Evolutionary conservation across 2,329 filamentous ascomycete genomes (phyloP).

Genomic region (Ophiosphaerella korrae): DNA sequence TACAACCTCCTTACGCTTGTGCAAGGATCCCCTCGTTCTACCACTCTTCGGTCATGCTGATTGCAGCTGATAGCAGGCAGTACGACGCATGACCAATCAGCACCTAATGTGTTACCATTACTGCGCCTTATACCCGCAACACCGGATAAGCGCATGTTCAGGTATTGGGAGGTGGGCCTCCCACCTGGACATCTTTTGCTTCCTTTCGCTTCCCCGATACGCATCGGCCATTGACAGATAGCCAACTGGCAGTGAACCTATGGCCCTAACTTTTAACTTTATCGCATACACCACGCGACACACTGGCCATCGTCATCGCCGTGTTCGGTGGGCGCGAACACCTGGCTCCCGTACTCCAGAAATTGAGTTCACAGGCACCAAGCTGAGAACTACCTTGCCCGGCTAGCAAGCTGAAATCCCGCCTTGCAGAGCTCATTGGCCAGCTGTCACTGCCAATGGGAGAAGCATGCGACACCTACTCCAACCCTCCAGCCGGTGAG

Average conservation of each 20-base stretch:
- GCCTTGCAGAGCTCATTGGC: constrained; percentile 14
- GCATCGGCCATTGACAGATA: background rate
- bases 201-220: background rate
- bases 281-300: no score
- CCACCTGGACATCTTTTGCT: background rate
- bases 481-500: constrained; percentile 2
- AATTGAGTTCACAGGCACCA: constrained; percentile 2
- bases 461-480: background rate
- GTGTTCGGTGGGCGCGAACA: background rate
- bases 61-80: no score
- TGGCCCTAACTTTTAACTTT: background rate
- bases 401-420: constrained; percentile 1
- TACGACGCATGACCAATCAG: no score
- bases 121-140: no score
- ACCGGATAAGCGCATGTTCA: no score
- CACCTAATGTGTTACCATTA: no score
- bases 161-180: no score
- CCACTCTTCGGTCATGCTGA: no score
- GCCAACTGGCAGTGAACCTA: background rate
- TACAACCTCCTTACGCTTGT: no score
- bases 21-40: no score
- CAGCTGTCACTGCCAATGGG: constrained; percentile 8
- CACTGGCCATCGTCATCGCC: background rate
- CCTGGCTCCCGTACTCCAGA: background rate
- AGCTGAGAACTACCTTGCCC: constrained; percentile 7